A percentile compares a stretch with the other conserved stretches of the same genome.
Evolutionary conservation across 2,329 filamentous ascomycete species (phyloP).

Genomic region (Graphilbum fragrans): DNA sequence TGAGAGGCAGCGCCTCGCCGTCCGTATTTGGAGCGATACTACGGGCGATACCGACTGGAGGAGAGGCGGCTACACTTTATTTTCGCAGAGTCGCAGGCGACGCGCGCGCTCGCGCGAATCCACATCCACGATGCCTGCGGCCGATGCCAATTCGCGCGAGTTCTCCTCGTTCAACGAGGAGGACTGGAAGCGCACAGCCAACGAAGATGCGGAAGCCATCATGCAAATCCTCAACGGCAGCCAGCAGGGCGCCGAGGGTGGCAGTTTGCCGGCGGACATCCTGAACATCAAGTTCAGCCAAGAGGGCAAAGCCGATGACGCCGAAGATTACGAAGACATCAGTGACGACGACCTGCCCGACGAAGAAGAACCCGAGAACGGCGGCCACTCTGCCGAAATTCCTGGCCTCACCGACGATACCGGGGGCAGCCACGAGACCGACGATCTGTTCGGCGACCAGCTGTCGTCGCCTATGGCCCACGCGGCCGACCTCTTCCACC

Average conservation of each 20-base stretch:
- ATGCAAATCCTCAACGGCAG: slow-evolving; percentile 29
- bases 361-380: slow-evolving; percentile 43
- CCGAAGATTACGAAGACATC: slow-evolving; percentile 79
- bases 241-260: slow-evolving; percentile 22
- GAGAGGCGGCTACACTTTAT: too few relatives aligned
- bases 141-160: slow-evolving; percentile 15
- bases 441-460: slow-evolving; percentile 59
- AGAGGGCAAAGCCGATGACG: slow-evolving; percentile 79
- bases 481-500: slow-evolving; percentile 19
- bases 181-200: slow-evolving; percentile 30
- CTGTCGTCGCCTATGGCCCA: slow-evolving; percentile 30
- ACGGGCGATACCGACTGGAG: too few relatives aligned
- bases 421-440: slow-evolving; percentile 45
- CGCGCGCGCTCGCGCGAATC: not conserved
- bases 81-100: too few relatives aligned
- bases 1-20: not conserved
- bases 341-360: slow-evolving; percentile 88
- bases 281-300: slow-evolving; percentile 39
- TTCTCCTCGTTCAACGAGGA: slow-evolving; percentile 19
- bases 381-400: slow-evolving; percentile 27
- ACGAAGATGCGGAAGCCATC: slow-evolving; percentile 35
- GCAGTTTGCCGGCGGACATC: slow-evolving; percentile 26
- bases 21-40: too few relatives aligned
- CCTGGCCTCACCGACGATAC: slow-evolving; percentile 47
- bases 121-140: slow-evolving; percentile 3